Conservation (phyloP, 352 stramenopile genomes). For the Salisapilia sapeloensis region DNA sequence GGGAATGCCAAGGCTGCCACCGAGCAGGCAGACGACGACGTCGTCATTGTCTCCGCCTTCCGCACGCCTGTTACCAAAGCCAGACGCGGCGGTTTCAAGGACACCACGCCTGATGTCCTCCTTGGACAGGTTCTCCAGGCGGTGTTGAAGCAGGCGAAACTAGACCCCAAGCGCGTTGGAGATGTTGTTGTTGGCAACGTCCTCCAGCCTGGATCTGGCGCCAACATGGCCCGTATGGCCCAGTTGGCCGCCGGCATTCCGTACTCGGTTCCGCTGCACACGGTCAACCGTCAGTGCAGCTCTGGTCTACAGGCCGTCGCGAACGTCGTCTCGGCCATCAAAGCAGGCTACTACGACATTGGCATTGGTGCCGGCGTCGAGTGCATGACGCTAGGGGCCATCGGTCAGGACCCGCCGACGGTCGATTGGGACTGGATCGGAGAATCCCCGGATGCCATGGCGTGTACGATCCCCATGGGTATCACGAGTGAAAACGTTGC, state of each 20-base stretch:
- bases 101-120: slow-evolving; percentile 83
- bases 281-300: slow-evolving; percentile 79
- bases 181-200: slow-evolving; percentile 81
- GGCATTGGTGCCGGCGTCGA: slow-evolving; percentile 76
- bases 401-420: slow-evolving; percentile 26
- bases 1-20: slow-evolving; percentile 5
- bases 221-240: slow-evolving; percentile 65
- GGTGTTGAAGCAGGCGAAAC: slow-evolving; percentile 65
- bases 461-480: slow-evolving; percentile 75
- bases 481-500: slow-evolving; percentile 80
- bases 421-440: slow-evolving; percentile 39
- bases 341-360: slow-evolving; percentile 73
- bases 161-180: slow-evolving; percentile 57
- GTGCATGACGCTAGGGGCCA: slow-evolving; percentile 63
- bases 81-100: slow-evolving; percentile 80
- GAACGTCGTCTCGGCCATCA: slow-evolving; percentile 53
- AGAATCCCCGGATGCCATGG: slow-evolving; percentile 45
- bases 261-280: slow-evolving; percentile 50
- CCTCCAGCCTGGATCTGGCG: slow-evolving; percentile 55
- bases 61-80: slow-evolving; percentile 80
- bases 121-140: slow-evolving; percentile 72
- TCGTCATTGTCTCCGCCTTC: slow-evolving; percentile 70
- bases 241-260: slow-evolving; percentile 64
- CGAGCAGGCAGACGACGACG: slow-evolving; percentile 33
- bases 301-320: slow-evolving; percentile 76